A percentile compares a stretch with the other conserved stretches of the same genome.
Conservation (phyloP, 2,329 filamentous ascomycete species). For the Rosellinia necatrix region DNA sequence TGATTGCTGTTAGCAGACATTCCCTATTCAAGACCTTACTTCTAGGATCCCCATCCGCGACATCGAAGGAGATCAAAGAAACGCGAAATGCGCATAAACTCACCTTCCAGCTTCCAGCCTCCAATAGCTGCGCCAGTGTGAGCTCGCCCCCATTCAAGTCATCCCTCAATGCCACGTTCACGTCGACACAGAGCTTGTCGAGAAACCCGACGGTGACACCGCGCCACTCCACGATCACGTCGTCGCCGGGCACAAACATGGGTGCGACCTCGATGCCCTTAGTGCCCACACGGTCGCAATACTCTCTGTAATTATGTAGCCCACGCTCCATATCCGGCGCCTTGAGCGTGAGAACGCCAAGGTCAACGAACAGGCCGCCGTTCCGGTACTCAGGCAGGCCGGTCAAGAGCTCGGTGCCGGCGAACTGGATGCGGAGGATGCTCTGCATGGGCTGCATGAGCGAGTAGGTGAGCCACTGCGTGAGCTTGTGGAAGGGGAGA, state of each 20-base stretch:
- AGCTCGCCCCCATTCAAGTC: slow-evolving; percentile 73
- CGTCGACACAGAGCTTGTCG: slow-evolving; percentile 66
- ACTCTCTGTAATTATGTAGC: slow-evolving; percentile 68
- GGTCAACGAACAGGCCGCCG: slow-evolving; percentile 83
- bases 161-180: slow-evolving; percentile 69
- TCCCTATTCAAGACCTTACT: no score
- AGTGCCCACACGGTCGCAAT: slow-evolving; percentile 72
- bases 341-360: slow-evolving; percentile 80
- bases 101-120: slow-evolving; percentile 96
- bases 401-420: slow-evolving; percentile 80
- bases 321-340: slow-evolving; percentile 71
- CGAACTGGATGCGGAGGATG: slow-evolving; percentile 78
- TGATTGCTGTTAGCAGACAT: slow-evolving; percentile 32
- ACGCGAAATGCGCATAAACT: no score
- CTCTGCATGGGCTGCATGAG: slow-evolving; percentile 90
- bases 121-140: slow-evolving; percentile 84
- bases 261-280: slow-evolving; percentile 65
- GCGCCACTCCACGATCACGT: slow-evolving; percentile 81
- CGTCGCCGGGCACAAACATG: slow-evolving; percentile 73
- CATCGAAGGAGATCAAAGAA: no score
- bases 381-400: slow-evolving; percentile 92
- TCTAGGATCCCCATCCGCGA: no score
- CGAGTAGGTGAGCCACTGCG: slow-evolving; percentile 93
- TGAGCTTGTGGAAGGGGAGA: slow-evolving; percentile 90
- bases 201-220: slow-evolving; percentile 76